phyloP scores from a whole-genome alignment of 2,329 filamentous ascomycete species.

The Hymenoscyphus repandus region DNA sequence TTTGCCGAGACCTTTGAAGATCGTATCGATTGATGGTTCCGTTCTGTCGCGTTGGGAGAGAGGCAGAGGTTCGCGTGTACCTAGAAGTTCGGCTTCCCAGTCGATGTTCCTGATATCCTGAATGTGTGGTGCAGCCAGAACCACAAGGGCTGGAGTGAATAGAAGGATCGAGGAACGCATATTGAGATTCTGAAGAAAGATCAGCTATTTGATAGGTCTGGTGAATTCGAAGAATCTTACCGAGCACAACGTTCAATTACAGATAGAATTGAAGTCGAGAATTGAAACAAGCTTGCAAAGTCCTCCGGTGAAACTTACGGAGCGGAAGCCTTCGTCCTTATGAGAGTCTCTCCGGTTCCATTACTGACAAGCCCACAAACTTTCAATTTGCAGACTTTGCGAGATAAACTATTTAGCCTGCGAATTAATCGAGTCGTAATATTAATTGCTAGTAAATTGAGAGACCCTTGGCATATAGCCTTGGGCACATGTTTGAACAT shows the following conservation, averaged over 20 bases:
- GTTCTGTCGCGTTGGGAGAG: constrained; percentile 4
- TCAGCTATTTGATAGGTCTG: background rate
- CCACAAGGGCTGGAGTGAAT: constrained; percentile 8
- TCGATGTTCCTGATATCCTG: constrained; percentile 10
- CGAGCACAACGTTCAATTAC: background rate
- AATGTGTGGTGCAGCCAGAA: constrained; percentile 5
- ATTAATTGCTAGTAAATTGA: background rate
- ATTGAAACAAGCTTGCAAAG: background rate
- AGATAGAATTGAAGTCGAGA: background rate
- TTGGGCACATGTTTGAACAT: too few relatives aligned
- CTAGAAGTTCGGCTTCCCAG: constrained; percentile 16
- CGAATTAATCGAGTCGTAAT: background rate
- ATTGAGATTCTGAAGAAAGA: background rate
- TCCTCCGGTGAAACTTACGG: background rate
- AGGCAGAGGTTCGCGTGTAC: constrained; percentile 3
- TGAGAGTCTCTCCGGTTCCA: background rate
- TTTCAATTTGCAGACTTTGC: background rate
- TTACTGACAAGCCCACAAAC: background rate
- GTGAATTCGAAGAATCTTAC: background rate
- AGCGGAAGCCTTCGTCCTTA: background rate
- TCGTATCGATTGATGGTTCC: constrained; percentile 42
- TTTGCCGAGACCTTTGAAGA: constrained; percentile 58
- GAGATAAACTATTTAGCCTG: background rate
- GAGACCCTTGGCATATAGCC: background rate
- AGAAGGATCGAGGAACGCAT: constrained; percentile 15